Evolutionary conservation across 2,329 filamentous ascomycete species (phyloP).

Genomic region (Colletotrichum filicis): DNA sequence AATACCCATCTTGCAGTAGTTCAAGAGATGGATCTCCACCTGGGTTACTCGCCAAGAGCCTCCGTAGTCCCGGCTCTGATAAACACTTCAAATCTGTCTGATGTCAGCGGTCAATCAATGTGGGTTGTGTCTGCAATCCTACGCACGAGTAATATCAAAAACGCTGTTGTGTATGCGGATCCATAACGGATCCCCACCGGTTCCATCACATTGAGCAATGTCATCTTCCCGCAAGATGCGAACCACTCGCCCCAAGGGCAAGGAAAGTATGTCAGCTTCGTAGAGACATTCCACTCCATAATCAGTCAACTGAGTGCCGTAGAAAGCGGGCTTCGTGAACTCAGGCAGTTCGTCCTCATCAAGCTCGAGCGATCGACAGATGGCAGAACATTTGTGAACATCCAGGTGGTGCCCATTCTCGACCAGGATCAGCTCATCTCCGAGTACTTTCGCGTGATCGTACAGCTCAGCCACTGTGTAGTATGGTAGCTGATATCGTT

Average conservation of each 20-base stretch:
- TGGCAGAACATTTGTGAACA: neutral
- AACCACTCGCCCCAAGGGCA: slow-evolving; percentile 8
- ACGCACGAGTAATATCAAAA: slow-evolving; percentile 32
- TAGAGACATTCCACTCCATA: neutral
- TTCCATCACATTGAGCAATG: slow-evolving; percentile 11
- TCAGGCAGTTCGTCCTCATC: neutral
- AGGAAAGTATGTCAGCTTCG: neutral
- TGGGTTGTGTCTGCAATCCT: no score
- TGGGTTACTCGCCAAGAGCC: neutral
- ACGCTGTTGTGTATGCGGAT: slow-evolving; percentile 6
- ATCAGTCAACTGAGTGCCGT: neutral
- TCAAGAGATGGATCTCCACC: slow-evolving; percentile 16
- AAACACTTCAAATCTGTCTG: neutral
- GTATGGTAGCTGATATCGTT: slow-evolving; percentile 1
- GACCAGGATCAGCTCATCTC: slow-evolving; percentile 9
- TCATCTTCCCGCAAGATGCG: slow-evolving; percentile 13
- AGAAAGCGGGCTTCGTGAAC: neutral
- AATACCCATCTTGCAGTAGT: neutral
- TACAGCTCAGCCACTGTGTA: slow-evolving; percentile 20
- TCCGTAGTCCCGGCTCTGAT: neutral
- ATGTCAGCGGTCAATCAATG: neutral
- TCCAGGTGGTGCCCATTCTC: slow-evolving; percentile 7
- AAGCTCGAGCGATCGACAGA: neutral
- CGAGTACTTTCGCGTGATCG: neutral
- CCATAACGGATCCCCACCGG: slow-evolving; percentile 7